These are phyloP conservation scores for Curvularia sp. DNA, from an alignment of 2,329 filamentous ascomycete species.

Conservation along the genomic window DNA sequence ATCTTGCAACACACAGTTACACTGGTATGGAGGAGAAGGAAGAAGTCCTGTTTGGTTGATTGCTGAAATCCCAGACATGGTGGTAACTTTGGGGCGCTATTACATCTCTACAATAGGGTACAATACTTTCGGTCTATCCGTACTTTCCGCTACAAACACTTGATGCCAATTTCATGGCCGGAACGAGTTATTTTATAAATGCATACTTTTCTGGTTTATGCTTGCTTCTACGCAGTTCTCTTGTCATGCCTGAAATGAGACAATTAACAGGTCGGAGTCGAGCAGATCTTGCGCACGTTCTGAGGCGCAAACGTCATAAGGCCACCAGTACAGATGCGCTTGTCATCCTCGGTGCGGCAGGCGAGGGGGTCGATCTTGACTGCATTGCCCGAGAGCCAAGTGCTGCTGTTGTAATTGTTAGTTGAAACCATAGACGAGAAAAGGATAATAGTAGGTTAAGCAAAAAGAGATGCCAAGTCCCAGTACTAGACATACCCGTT, in stretches of 20 bases:
- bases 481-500: constrained; percentile 30
- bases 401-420: constrained; percentile 16
- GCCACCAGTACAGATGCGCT: constrained; percentile 16
- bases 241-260: background rate
- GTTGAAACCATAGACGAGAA: background rate
- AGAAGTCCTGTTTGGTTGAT: background rate
- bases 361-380: constrained; percentile 20
- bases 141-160: background rate
- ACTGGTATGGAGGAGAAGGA: background rate
- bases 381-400: constrained; percentile 32
- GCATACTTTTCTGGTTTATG: background rate
- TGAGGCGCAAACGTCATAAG: constrained; percentile 27
- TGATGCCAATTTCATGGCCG: background rate
- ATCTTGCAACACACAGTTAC: background rate
- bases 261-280: constrained; percentile 22
- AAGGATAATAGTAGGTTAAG: background rate
- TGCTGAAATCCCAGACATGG: background rate
- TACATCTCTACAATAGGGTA: background rate
- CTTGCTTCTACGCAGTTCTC: background rate
- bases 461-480: background rate
- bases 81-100: too few species aligned
- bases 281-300: constrained; percentile 31
- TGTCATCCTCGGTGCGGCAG: constrained; percentile 17
- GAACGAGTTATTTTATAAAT: background rate
- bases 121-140: background rate